A percentile compares a stretch with the other conserved stretches of the same genome.
phyloP scores from a whole-genome alignment of 768 basidiomycete genomes.

The Auricularia heimuer region DNA sequence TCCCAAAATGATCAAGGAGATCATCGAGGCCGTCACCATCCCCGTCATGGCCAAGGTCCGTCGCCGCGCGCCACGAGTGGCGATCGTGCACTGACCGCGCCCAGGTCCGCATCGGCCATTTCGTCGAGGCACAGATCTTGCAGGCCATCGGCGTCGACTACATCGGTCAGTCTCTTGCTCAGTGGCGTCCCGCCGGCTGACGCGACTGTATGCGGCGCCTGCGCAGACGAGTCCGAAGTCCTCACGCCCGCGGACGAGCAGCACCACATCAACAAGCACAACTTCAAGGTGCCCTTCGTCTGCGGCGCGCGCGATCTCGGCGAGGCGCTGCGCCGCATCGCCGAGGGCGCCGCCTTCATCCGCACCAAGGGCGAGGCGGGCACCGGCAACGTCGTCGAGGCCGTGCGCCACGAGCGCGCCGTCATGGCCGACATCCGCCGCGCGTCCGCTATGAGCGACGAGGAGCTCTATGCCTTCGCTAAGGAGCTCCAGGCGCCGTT shows the following conservation, averaged over 20 bases:
- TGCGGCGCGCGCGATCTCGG: constrained; percentile 94
- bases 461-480: constrained; percentile 88
- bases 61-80: not conserved
- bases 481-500: constrained; percentile 90
- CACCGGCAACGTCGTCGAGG: constrained; percentile 85
- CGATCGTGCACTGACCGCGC: constrained; percentile 63
- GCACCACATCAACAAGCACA: constrained; percentile 94
- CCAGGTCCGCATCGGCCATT: constrained; percentile 92
- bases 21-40: constrained; percentile 89
- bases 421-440: constrained; percentile 78
- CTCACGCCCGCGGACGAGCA: constrained; percentile 94
- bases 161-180: constrained; percentile 64
- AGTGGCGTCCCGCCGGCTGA: constrained; percentile 45
- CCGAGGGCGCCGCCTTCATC: constrained; percentile 96
- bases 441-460: constrained; percentile 83
- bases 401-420: constrained; percentile 83
- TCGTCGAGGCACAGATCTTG: constrained; percentile 84
- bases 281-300: constrained; percentile 91
- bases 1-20: constrained; percentile 93
- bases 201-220: constrained; percentile 10
- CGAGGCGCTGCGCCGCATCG: constrained; percentile 91
- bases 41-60: constrained; percentile 39
- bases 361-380: constrained; percentile 94
- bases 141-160: constrained; percentile 94
- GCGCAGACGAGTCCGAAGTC: constrained; percentile 34